phyloP scores from a whole-genome alignment of 345 rosid species.

The Murraya koenigii region DNA sequence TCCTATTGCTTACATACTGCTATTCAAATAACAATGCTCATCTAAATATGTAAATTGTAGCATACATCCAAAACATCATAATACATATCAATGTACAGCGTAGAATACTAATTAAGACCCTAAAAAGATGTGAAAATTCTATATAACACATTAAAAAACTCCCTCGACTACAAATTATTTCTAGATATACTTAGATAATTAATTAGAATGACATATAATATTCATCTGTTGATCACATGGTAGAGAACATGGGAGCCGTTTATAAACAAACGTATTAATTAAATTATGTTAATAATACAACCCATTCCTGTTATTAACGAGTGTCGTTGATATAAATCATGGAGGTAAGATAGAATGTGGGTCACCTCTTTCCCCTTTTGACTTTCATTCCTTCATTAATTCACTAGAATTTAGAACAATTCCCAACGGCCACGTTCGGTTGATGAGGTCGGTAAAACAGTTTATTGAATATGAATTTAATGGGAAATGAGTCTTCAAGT shows the following conservation, averaged over 20 bases:
- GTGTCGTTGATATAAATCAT: conserved; percentile 9
- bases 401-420: conserved; percentile 1
- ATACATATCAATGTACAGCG: not conserved
- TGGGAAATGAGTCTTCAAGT: not conserved
- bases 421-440: conserved; percentile 30
- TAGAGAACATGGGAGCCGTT: conserved; percentile 20
- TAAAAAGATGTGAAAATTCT: not conserved
- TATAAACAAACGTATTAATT: not conserved
- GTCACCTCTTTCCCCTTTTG: conserved; percentile 13
- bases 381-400: conserved; percentile 8
- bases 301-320: conserved; percentile 1
- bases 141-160: not conserved
- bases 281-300: conserved; percentile 6
- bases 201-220: not conserved
- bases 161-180: not conserved
- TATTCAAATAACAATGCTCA: no score
- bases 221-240: conserved; percentile 23
- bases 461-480: conserved; percentile 17
- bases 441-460: conserved; percentile 39
- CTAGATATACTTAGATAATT: not conserved
- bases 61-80: not conserved
- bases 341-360: conserved; percentile 14
- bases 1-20: no score
- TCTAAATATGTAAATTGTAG: not conserved
- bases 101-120: not conserved